phyloP scores from a whole-genome alignment of 2,329 filamentous ascomycete genomes.

The Sphaerulina vaccinii region DNA sequence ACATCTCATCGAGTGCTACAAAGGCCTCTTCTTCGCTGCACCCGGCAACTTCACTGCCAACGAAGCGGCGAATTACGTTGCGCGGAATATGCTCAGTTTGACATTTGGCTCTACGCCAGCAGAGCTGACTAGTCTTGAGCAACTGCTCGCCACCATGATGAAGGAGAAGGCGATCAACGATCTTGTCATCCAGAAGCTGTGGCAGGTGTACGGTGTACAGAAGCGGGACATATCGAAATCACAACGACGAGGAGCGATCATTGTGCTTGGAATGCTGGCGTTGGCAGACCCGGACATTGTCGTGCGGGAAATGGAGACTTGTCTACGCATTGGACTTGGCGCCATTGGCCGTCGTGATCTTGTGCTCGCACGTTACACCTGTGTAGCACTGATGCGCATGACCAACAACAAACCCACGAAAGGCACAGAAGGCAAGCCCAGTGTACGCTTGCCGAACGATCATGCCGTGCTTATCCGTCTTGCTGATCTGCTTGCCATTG shows the following conservation, averaged over 20 bases:
- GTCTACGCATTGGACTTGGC: constrained; percentile 86
- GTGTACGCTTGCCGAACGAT: constrained; percentile 83
- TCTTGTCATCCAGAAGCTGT: constrained; percentile 83
- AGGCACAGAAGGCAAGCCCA: constrained; percentile 61
- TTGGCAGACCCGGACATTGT: constrained; percentile 90
- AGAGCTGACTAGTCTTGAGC: constrained; percentile 91
- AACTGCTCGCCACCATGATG: constrained; percentile 96
- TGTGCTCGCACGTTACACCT: constrained; percentile 90
- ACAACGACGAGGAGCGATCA: constrained; percentile 89
- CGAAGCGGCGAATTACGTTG: constrained; percentile 91
- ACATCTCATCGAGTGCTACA: constrained; percentile 96
- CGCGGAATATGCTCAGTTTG: constrained; percentile 97
- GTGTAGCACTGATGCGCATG: constrained; percentile 86
- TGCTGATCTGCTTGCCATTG: constrained; percentile 79
- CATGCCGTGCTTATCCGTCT: constrained; percentile 81
- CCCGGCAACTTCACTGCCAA: constrained; percentile 84
- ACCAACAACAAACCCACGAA: constrained; percentile 79
- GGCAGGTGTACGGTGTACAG: constrained; percentile 96
- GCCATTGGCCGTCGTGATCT: constrained; percentile 76
- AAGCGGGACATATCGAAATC: constrained; percentile 89
- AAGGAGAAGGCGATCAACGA: constrained; percentile 84
- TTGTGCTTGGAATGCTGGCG: constrained; percentile 94
- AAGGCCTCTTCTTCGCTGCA: constrained; percentile 90
- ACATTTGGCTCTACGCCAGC: constrained; percentile 94
- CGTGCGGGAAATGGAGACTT: constrained; percentile 90